Percentiles rank a stretch among this genome's conserved stretches.
phyloP scores from a whole-genome alignment of 495 filamentous ascomycete genomes.

The Rusavskia elegans region DNA sequence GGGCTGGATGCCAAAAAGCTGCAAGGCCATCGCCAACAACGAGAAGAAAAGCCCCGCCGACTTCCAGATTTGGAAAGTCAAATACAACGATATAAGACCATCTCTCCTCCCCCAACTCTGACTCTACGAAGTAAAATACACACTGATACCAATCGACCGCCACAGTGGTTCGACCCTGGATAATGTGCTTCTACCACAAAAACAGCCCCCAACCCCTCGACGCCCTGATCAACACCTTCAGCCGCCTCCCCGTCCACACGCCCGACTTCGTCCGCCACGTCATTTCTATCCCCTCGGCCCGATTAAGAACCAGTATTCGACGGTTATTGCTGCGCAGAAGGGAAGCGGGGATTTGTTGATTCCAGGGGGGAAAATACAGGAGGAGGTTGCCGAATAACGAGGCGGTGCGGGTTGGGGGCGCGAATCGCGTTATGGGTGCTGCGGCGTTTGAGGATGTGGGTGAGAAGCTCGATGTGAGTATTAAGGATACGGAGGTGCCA shows the following conservation, averaged over 20 bases:
- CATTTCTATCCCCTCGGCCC: not conserved
- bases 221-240: not conserved
- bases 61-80: conserved; percentile 16
- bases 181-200: not conserved
- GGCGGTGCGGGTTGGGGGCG: not conserved
- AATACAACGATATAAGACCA: conserved; percentile 14
- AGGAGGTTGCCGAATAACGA: conserved; percentile 1
- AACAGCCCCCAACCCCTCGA: not conserved
- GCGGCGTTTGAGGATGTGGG: too few relatives aligned
- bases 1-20: conserved; percentile 16
- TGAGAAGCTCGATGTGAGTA: too few relatives aligned
- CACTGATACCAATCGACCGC: too few relatives aligned
- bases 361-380: conserved; percentile 4
- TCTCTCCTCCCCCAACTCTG: too few relatives aligned
- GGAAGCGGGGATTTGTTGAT: conserved; percentile 4
- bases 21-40: conserved; percentile 10
- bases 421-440: too few relatives aligned
- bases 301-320: conserved; percentile 15
- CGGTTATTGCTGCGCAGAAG: not conserved
- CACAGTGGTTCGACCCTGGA: not conserved
- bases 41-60: conserved; percentile 9
- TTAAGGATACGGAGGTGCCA: too few relatives aligned
- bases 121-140: too few relatives aligned
- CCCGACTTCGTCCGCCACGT: not conserved
- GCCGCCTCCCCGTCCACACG: conserved; percentile 1